A percentile compares a stretch with the other conserved stretches of the same genome.
Conservation (phyloP, 2,329 filamentous ascomycete genomes). For the Cordyceps pruinosa region DNA sequence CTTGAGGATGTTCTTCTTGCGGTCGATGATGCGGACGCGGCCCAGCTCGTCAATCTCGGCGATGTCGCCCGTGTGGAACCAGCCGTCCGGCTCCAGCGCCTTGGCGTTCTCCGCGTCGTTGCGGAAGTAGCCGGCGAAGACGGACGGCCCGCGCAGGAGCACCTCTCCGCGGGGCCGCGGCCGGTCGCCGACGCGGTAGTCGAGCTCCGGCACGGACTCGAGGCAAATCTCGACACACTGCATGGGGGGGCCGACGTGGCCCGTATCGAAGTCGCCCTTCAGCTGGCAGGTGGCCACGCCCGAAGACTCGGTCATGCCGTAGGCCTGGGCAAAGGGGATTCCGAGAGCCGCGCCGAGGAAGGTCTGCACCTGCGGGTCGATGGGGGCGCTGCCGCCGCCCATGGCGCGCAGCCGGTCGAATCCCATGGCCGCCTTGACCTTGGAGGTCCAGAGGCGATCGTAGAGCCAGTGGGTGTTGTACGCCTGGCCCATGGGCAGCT, state of each 20-base stretch:
- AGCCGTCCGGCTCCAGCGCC: constrained; percentile 77
- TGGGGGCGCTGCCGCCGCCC: constrained; percentile 82
- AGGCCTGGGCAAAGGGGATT: constrained; percentile 77
- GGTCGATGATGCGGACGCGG: constrained; percentile 88
- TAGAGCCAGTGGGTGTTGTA: constrained; percentile 72
- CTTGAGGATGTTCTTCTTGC: constrained; percentile 99
- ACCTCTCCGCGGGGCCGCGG: constrained; percentile 87
- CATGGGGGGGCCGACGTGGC: constrained; percentile 73
- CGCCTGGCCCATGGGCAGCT: constrained; percentile 63
- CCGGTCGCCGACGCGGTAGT: constrained; percentile 82
- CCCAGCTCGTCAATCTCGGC: constrained; percentile 77
- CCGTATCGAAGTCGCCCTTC: constrained; percentile 60
- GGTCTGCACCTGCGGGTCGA: constrained; percentile 80
- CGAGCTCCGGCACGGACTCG: constrained; percentile 85
- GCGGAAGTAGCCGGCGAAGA: constrained; percentile 86
- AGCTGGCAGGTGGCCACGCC: constrained; percentile 67
- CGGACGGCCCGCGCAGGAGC: constrained; percentile 68
- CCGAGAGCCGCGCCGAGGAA: constrained; percentile 82
- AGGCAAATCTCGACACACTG: constrained; percentile 69
- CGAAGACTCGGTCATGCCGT: constrained; percentile 90
- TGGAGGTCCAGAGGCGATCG: constrained; percentile 84
- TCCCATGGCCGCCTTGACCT: constrained; percentile 77
- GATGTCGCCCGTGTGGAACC: constrained; percentile 96
- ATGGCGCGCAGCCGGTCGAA: constrained; percentile 66
- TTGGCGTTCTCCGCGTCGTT: constrained; percentile 83